Conservation (phyloP, 768 basidiomycete species). For the Dioszegia aurantiaca region DNA sequence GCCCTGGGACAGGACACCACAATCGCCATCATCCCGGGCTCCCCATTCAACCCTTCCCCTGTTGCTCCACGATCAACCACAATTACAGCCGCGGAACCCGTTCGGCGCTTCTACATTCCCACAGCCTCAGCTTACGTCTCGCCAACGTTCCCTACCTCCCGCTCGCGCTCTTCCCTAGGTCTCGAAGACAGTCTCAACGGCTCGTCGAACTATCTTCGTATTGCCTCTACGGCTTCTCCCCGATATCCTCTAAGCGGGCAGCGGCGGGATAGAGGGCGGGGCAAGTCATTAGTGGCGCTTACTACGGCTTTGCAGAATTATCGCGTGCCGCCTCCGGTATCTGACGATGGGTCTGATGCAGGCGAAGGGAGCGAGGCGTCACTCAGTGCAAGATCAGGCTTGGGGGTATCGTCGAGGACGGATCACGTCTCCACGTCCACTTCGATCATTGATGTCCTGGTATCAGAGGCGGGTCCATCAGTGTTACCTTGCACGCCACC, state of each 20-base stretch:
- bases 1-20: no score
- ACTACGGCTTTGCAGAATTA: conserved; percentile 11
- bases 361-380: no score
- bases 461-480: neutral
- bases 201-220: neutral
- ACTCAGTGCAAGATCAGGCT: no score
- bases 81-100: neutral
- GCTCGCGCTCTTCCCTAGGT: neutral
- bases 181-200: neutral
- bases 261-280: neutral
- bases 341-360: neutral
- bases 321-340: neutral
- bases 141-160: neutral
- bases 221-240: neutral
- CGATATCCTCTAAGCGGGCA: neutral
- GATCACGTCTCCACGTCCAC: no score
- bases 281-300: conserved; percentile 1
- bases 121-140: conserved; percentile 3
- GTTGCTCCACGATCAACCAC: neutral
- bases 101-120: conserved; percentile 7
- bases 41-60: no score
- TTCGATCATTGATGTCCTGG: no score
- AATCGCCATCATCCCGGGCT: no score
- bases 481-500: neutral
- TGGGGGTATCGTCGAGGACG: no score